Base-by-base conservation (phyloP, 306 rosid genomes). In the Medicago lupulina region DNA sequence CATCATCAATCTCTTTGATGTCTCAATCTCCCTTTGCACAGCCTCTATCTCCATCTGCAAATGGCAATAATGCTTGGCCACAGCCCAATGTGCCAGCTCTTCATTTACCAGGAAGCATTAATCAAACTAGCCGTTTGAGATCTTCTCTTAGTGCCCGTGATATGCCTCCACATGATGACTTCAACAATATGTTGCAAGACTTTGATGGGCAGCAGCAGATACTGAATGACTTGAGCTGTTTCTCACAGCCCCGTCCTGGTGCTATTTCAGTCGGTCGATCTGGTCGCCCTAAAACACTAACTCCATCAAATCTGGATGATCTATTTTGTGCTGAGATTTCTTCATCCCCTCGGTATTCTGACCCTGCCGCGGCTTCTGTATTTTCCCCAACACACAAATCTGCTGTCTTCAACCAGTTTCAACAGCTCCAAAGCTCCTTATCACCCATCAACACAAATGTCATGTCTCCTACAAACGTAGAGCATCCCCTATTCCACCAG, bases 71-170 rank as follows among this genome's bases (percentile, higher is more conserved):
- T 38, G 86, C 83, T 7, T 93, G 98, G 98, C 88, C 89, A 6
- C 96, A 85, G 82, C 93, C 97, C 49, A 93, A 91, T 85, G 97
- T 93, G 49, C 98, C 97, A 2, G 82, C 97, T 19, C 90, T 93
- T 76, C 92, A 88, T 83, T 90, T 91, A 50, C 97, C 98, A 1
- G 97, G 93, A 70, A 86, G 91, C 86, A 87, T 85, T 78, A 79
- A 88, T 67, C 98, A 93, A 79, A 87, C 95, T 54, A 93, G 98
- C 41, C 97, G 98, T 57, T 77, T 93, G 85, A 87, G 97, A 78
- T 87, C 95, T 62, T 93, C 98, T 31, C 85, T 93, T n/a, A 83
- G 84, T 83, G 98, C 98, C 11, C 84, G 97, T 12, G 97, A 93
- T 73, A 86, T 90, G 65, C 86, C 81, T 61, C 86, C 81, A 10